Percentiles rank a stretch among this genome's conserved stretches.
Evolutionary conservation across 2,329 filamentous ascomycete species (phyloP).

Genomic region (Graphium sp.): DNA sequence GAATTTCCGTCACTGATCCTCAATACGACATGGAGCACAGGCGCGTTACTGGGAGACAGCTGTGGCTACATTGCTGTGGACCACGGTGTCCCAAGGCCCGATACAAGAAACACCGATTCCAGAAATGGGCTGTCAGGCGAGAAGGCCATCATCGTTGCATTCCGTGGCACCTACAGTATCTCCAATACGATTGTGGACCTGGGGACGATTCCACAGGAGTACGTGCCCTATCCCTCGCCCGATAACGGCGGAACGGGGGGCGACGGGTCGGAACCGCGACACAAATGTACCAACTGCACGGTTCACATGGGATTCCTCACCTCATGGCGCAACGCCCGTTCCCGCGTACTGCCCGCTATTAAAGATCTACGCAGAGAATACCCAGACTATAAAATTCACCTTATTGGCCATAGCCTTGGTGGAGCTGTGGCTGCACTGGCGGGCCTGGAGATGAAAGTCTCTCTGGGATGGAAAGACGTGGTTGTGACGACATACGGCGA

Average conservation of each 20-base stretch:
- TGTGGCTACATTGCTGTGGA: conserved; percentile 92
- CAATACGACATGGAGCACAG: conserved; percentile 79
- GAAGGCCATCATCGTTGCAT: conserved; percentile 60
- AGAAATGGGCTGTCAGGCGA: conserved; percentile 6
- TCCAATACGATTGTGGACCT: conserved; percentile 84
- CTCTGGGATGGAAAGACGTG: conserved; percentile 58
- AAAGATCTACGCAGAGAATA: conserved; percentile 39
- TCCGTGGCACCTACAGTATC: conserved; percentile 87
- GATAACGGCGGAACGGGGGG: conserved; percentile 18
- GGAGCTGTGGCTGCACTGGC: conserved; percentile 84
- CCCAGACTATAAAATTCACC: conserved; percentile 54
- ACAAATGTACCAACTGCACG: conserved; percentile 68
- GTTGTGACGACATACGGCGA: conserved; percentile 85
- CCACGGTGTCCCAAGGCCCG: conserved; percentile 24
- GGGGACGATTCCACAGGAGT: conserved; percentile 76
- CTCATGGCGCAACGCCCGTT: conserved; percentile 65
- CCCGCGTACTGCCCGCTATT: conserved; percentile 51
- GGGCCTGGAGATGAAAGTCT: conserved; percentile 57
- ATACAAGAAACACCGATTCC: conserved; percentile 8
- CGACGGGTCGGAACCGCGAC: conserved; percentile 12
- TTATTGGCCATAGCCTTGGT: conserved; percentile 84
- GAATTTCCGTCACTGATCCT: conserved; percentile 73
- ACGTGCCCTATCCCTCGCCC: conserved; percentile 65
- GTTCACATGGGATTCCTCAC: conserved; percentile 82
- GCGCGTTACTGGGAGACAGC: conserved; percentile 69